Percentiles rank a stretch among this genome's conserved stretches.
Evolutionary conservation across 495 filamentous ascomycete genomes (phyloP).

Genomic region (Neurospora africana): DNA sequence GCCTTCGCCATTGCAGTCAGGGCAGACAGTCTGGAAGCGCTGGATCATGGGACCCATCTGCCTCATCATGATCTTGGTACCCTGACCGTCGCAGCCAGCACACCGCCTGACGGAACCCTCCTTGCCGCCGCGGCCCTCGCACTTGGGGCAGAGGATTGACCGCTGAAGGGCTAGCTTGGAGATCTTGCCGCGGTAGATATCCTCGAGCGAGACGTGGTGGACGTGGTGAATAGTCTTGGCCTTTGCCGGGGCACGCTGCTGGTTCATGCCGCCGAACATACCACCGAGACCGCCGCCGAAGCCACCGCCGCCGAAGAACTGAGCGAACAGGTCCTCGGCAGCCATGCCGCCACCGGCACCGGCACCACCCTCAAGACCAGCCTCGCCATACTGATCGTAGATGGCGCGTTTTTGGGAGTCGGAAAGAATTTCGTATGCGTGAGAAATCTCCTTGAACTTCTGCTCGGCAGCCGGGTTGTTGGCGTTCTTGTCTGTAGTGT

Average conservation of each 20-base stretch:
- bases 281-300: conserved; percentile 69
- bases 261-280: conserved; percentile 67
- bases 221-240: conserved; percentile 93
- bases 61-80: conserved; percentile 99
- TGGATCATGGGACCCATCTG: conserved; percentile 99
- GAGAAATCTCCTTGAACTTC: conserved; percentile 95
- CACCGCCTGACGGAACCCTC: conserved; percentile 93
- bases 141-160: conserved; percentile 91
- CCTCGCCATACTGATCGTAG: conserved; percentile 97
- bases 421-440: conserved; percentile 88
- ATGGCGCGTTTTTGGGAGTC: conserved; percentile 82
- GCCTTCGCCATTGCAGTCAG: conserved; percentile 93
- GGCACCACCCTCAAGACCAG: conserved; percentile 82
- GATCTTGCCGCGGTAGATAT: conserved; percentile 95
- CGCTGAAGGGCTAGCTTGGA: conserved; percentile 96
- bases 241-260: conserved; percentile 79
- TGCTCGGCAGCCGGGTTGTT: conserved; percentile 88
- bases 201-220: conserved; percentile 94
- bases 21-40: conserved; percentile 97
- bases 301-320: conserved; percentile 87
- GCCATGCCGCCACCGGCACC: conserved; percentile 77
- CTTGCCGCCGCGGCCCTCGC: conserved; percentile 92
- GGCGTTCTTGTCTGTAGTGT: conserved; percentile 75
- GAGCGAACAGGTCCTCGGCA: conserved; percentile 91
- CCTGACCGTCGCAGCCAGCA: conserved; percentile 77